Conservation (phyloP, 2,329 filamentous ascomycete species). For the Dactylellina cionopaga region DNA sequence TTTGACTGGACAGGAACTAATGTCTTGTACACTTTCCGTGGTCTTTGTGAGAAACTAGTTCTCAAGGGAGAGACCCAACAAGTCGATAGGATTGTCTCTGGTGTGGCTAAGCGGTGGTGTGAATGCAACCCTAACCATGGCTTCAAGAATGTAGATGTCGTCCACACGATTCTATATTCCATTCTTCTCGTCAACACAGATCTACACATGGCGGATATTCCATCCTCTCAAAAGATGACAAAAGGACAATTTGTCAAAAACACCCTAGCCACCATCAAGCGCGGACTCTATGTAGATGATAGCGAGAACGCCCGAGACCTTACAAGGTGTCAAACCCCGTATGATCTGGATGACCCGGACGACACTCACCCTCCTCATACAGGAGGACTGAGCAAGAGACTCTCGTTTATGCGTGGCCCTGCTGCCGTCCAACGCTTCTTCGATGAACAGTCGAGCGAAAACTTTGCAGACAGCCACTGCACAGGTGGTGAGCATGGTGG, state of each 20-base stretch:
- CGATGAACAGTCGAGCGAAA: conserved; percentile 49
- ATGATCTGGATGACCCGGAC: conserved; percentile 50
- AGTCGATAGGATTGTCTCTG: conserved; percentile 90
- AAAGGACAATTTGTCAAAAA: conserved; percentile 94
- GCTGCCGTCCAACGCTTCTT: conserved; percentile 55
- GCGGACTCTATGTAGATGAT: conserved; percentile 68
- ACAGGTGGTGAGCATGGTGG: conserved; percentile 70
- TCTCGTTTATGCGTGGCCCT: conserved; percentile 56
- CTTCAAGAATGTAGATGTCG: conserved; percentile 91
- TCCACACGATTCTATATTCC: conserved; percentile 97
- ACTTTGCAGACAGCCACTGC: conserved; percentile 60
- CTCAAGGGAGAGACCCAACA: conserved; percentile 95
- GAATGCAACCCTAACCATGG: conserved; percentile 91
- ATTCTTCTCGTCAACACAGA: conserved; percentile 95
- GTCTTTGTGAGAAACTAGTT: conserved; percentile 81
- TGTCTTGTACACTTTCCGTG: conserved; percentile 79
- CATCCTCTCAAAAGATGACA: conserved; percentile 84
- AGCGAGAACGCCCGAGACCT: conserved; percentile 51
- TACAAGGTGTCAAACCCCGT: conserved; percentile 54
- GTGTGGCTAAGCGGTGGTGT: conserved; percentile 90
- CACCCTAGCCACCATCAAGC: conserved; percentile 86
- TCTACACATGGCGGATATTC: conserved; percentile 92
- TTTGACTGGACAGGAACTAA: conserved; percentile 87
- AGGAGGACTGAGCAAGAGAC: conserved; percentile 29
- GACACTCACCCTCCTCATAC: conserved; percentile 60